Evolutionary conservation across 352 stramenopile genomes (phyloP), one percentile per base, ranked within the genome.

Genomic region (Globisporangium spinosum): DNA sequence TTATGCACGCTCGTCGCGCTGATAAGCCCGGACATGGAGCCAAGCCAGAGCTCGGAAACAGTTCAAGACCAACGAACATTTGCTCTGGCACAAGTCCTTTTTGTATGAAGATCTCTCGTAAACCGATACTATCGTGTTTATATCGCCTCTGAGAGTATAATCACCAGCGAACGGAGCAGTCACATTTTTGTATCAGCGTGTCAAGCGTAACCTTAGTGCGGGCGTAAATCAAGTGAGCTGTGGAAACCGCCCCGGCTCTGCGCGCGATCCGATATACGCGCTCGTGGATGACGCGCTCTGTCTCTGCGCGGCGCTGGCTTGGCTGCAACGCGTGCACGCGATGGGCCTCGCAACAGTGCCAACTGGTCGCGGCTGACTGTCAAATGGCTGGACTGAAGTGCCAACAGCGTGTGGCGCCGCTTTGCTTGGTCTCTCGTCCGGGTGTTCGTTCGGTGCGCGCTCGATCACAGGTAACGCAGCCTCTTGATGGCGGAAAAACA

Each of bases 151-250:
- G 29, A 32, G 2, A 32, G 29, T 4, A 32, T 27, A 61, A 61
- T 61, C 29, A 35, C 4, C n/a, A 32, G 2, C 17, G 38, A 58
- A 8, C 54, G 1, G 10, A 13, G 38, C 38, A 45, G 38, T 17
- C 10, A 45, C 38, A 20, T 40, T 22, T 40, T 23, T 45, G 25
- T 32, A 32, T 32, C 3, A 4, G 29, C 3, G 29, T 32, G 29
- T 32, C 4, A 32, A 32, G 29, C 4, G 29, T 32, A 60, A 60
- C 55, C 55, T 60, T 60, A 60, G 2, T 20, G 55, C n/a, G 55
- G 29, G 55, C 54, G 55, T 61, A 22, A 61, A 61, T 61, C 55
- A 61, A 61, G 55, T 60, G 55, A 38, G 20, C 12, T 49, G 3
- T 8, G 15, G 15, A 23, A n/a, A 5, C 6, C 17, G 55, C 2